phyloP scores from a whole-genome alignment of 148 eudicot genomes.

The Salicornia ramosissima region DNA sequence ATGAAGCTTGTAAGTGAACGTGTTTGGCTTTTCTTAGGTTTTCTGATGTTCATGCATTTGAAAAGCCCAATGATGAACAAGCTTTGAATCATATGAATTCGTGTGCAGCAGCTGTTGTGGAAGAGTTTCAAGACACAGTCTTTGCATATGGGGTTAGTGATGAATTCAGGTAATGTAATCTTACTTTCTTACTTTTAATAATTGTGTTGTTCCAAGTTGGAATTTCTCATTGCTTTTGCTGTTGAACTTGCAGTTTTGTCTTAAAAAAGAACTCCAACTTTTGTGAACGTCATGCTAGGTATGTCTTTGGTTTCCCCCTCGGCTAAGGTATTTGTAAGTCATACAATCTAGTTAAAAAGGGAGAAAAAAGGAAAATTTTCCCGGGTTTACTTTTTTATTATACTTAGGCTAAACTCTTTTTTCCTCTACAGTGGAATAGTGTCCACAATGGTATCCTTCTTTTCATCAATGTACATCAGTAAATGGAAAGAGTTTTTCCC shows the following conservation, averaged over 20 bases:
- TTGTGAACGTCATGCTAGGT: slow-evolving; percentile 62
- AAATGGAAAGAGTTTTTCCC: slow-evolving; percentile 76
- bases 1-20: slow-evolving; percentile 29
- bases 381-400: background rate
- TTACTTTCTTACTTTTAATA: background rate
- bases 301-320: slow-evolving; percentile 15
- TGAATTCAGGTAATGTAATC: slow-evolving; percentile 52
- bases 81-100: slow-evolving; percentile 93
- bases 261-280: slow-evolving; percentile 54
- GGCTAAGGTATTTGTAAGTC: background rate
- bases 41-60: slow-evolving; percentile 83
- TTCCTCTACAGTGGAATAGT: slow-evolving; percentile 59
- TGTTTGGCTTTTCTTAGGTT: slow-evolving; percentile 54
- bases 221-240: background rate
- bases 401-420: background rate
- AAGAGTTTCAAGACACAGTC: slow-evolving; percentile 63
- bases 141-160: slow-evolving; percentile 88
- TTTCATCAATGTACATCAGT: slow-evolving; percentile 59
- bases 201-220: background rate
- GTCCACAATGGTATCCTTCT: slow-evolving; percentile 62
- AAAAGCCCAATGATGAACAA: slow-evolving; percentile 87
- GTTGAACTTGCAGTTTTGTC: slow-evolving; percentile 60
- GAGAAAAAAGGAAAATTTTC: background rate
- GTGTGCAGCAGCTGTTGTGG: slow-evolving; percentile 73
- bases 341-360: background rate